Conservation (phyloP, 2,329 filamentous ascomycete species). For the Fusarium sp. region DNA sequence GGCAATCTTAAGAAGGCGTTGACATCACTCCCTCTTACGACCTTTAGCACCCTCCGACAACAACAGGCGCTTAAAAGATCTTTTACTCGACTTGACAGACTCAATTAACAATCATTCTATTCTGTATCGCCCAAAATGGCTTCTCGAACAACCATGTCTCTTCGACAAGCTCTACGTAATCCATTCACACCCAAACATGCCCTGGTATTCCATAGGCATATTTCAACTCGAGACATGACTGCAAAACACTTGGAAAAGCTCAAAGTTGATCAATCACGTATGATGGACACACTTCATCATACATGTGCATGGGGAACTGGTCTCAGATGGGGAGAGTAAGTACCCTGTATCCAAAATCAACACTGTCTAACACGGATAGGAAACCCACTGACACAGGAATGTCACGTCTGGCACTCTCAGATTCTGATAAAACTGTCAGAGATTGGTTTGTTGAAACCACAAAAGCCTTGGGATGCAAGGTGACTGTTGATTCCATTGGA, state of each 20-base stretch:
- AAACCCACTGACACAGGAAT: constrained; percentile 76
- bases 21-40: neutral
- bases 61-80: neutral
- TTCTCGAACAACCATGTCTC: neutral
- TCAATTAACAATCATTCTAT: neutral
- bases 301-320: constrained; percentile 44
- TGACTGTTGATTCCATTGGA: constrained; percentile 81
- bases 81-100: neutral
- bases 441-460: constrained; percentile 82
- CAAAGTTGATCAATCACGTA: constrained; percentile 35
- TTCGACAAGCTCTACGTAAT: constrained; percentile 1
- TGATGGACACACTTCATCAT: constrained; percentile 46
- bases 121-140: neutral
- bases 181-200: neutral
- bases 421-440: constrained; percentile 78
- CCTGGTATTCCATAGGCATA: neutral
- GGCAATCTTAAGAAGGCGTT: constrained; percentile 35
- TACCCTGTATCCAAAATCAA: rapidly evolving
- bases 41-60: constrained; percentile 12
- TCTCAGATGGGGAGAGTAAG: constrained; percentile 43
- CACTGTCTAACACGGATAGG: constrained; percentile 24
- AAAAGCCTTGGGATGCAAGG: constrained; percentile 73
- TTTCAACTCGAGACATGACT: constrained; percentile 45
- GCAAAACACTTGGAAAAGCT: constrained; percentile 35
- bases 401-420: constrained; percentile 79